Conservation (phyloP, 805 yeast genomes). For the Ascoidea rubescens region DNA sequence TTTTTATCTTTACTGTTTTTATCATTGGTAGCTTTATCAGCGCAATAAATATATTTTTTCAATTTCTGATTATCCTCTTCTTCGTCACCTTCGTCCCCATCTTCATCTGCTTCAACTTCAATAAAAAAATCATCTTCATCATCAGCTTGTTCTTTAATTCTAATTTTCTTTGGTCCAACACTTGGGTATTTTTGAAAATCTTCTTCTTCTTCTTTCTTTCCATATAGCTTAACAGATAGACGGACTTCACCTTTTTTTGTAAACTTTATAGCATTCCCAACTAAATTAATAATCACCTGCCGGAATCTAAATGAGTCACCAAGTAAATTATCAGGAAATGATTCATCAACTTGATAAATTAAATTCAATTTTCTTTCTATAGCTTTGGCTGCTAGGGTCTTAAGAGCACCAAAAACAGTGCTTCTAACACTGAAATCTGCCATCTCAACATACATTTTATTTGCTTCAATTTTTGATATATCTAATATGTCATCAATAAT, state of each 20-base stretch:
- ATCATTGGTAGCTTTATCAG: background rate
- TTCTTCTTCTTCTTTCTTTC: conserved; percentile 12
- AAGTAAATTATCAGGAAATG: conserved; percentile 75
- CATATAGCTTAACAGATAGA: conserved; percentile 39
- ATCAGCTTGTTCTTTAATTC: background rate
- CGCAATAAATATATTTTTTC: too few relatives aligned
- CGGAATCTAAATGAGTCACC: conserved; percentile 84
- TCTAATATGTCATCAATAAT: conserved; percentile 84
- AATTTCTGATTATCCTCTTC: too few relatives aligned
- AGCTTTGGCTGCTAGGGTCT: conserved; percentile 81
- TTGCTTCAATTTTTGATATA: conserved; percentile 88
- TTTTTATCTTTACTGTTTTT: background rate
- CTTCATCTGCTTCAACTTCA: background rate
- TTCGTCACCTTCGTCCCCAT: background rate
- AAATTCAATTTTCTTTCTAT: conserved; percentile 74
- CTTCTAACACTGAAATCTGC: conserved; percentile 79
- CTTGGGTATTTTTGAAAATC: background rate
- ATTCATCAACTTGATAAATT: conserved; percentile 69
- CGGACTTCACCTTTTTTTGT: conserved; percentile 75
- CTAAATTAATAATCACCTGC: conserved; percentile 75
- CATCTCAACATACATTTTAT: conserved; percentile 84
- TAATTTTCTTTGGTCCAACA: background rate
- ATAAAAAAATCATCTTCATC: background rate
- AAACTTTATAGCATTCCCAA: conserved; percentile 84
- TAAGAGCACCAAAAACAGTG: conserved; percentile 80